Evolutionary conservation across 495 filamentous ascomycete genomes (phyloP).

Genomic region (Hypomontagnella submonticulosa): DNA sequence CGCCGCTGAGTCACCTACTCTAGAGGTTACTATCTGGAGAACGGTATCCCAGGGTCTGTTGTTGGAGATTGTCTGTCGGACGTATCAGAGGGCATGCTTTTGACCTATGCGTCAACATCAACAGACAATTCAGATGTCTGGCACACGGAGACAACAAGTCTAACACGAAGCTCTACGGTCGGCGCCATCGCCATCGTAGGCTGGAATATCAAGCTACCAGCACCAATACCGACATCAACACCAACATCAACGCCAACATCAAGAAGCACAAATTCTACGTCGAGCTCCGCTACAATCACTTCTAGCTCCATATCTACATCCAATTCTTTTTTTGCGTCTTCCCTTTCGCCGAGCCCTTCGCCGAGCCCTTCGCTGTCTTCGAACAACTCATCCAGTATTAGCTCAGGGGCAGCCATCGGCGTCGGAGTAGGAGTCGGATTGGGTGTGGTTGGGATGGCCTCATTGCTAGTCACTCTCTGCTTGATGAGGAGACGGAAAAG

Average conservation of each 20-base stretch:
- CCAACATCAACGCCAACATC: constrained; percentile 4
- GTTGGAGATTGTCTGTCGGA: constrained; percentile 33
- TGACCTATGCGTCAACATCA: constrained; percentile 33
- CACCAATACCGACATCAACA: background rate
- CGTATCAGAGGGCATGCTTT: constrained; percentile 22
- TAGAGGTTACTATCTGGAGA: constrained; percentile 31
- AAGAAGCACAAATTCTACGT: background rate
- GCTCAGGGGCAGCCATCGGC: constrained; percentile 8
- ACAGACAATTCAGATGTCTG: constrained; percentile 17
- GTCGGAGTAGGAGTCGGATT: constrained; percentile 29
- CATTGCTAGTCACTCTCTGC: constrained; percentile 18
- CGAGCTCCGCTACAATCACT: constrained; percentile 1
- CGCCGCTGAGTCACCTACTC: constrained; percentile 4
- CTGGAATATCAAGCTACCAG: constrained; percentile 30
- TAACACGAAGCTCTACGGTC: constrained; percentile 23
- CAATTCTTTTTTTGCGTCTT: background rate
- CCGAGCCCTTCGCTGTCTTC: constrained; percentile 4
- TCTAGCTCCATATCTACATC: background rate
- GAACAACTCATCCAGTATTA: constrained; percentile 7
- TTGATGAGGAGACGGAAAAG: constrained; percentile 22
- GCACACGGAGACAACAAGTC: constrained; percentile 23
- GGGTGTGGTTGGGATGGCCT: constrained; percentile 16
- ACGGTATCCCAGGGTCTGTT: constrained; percentile 28
- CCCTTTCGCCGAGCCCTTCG: background rate
- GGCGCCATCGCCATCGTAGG: constrained; percentile 36